A percentile compares a stretch with the other conserved stretches of the same genome.
phyloP scores from a whole-genome alignment of 306 rosid genomes.

The Albizia julibrissin region DNA sequence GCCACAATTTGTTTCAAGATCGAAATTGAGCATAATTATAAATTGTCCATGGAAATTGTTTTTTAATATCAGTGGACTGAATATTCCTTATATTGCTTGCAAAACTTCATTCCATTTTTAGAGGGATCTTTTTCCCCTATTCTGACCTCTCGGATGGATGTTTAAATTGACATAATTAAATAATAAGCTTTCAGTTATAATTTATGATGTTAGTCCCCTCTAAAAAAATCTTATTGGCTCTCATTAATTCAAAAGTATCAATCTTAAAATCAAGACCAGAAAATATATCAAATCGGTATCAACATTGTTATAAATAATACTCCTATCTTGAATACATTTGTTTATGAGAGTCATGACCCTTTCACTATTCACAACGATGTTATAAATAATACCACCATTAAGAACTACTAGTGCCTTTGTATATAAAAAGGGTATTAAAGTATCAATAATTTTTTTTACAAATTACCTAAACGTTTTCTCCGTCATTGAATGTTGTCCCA shows the following conservation, averaged over 20 bases:
- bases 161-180: neutral
- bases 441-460: neutral
- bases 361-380: too few relatives aligned
- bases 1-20: neutral
- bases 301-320: too few relatives aligned
- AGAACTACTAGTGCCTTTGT: neutral
- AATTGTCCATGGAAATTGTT: neutral
- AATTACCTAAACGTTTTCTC: too few relatives aligned
- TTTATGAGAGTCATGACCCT: too few relatives aligned
- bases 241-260: neutral
- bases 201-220: neutral
- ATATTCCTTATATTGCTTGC: neutral
- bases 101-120: neutral
- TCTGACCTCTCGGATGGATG: neutral
- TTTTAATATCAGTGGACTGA: neutral
- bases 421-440: too few relatives aligned
- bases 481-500: neutral
- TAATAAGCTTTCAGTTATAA: neutral
- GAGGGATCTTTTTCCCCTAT: too few relatives aligned
- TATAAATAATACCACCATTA: too few relatives aligned
- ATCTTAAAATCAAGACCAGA: neutral
- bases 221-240: neutral
- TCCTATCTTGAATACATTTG: too few relatives aligned
- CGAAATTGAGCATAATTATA: neutral
- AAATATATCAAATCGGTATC: neutral